Percentiles rank a stretch among this genome's conserved stretches.
Evolutionary conservation across 1,139 yeast species (phyloP).

Genomic region (Saccharomycopsis hybrid): DNA sequence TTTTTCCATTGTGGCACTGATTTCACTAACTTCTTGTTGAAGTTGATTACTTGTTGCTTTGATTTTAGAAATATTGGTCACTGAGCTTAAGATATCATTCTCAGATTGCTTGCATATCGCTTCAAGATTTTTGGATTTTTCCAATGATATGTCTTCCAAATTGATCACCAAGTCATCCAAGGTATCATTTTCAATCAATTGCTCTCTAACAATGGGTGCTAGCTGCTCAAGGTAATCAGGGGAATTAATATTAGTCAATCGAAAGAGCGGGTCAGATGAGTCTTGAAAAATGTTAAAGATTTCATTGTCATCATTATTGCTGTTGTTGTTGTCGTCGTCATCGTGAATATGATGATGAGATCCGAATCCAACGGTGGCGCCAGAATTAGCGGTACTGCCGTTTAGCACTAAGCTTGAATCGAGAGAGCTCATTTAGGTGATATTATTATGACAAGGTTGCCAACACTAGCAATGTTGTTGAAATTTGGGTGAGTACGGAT

Average conservation of each 20-base stretch:
- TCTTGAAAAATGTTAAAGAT: slow-evolving; percentile 66
- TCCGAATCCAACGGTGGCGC: no score
- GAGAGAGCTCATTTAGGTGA: no score
- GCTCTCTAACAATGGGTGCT: slow-evolving; percentile 70
- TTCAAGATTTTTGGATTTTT: slow-evolving; percentile 61
- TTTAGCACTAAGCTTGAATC: no score
- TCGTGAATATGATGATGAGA: no score
- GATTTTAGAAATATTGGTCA: slow-evolving; percentile 52
- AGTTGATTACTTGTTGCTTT: slow-evolving; percentile 48
- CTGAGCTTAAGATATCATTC: slow-evolving; percentile 46
- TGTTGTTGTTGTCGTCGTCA: not conserved
- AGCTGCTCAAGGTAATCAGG: slow-evolving; percentile 75
- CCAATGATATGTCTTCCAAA: slow-evolving; percentile 50
- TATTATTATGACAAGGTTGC: no score
- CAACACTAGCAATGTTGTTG: no score
- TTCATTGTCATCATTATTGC: slow-evolving; percentile 24
- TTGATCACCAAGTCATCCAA: slow-evolving; percentile 50
- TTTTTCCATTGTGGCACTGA: slow-evolving; percentile 47
- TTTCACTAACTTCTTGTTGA: slow-evolving; percentile 44
- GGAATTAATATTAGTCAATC: slow-evolving; percentile 29
- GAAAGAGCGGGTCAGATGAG: slow-evolving; percentile 21
- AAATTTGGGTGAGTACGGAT: no score
- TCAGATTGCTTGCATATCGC: slow-evolving; percentile 59
- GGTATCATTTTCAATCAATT: slow-evolving; percentile 45
- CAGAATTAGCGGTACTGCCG: no score